Evolutionary conservation across 352 stramenopile genomes (phyloP), one percentile per base, ranked within the genome.

Genomic region (Phytophthora cajani): DNA sequence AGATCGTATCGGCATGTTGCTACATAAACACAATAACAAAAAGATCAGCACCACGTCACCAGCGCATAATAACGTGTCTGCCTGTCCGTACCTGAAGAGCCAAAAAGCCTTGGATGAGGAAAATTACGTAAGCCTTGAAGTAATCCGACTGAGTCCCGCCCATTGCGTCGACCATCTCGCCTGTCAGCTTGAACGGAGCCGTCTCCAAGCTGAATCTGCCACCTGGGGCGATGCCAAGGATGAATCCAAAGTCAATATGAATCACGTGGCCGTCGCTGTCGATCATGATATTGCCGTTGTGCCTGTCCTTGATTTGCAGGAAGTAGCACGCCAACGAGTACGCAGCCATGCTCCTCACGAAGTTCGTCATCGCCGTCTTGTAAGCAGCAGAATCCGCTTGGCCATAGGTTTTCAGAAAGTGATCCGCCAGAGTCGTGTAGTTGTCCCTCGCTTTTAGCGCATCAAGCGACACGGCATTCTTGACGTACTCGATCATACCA

Each of bases 201-300:
- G 93, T 93, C 79, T 99, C 98, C 33, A 99, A 89, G 55, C 88
- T 98, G 71, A 99, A 99, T 55, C 85, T 74, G 7, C 86, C 86
- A 40, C 88, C 98, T 16, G 98, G 97, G 14, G 95, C 97, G 80
- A 98, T 99, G 46, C 97, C 97, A 21, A 99, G 92, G 42, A 99
- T 97, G 79, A 99, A 99, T 16, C 98, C 98, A 77, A 99, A 99
- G 82, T 99, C 98, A 70, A 99, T 99, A 82, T 99, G 97, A 53
- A 99, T 93, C 3, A 99, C 82, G 73, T 98, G 95, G 8, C 98
- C 97, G 51, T 97, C 84, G 50, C 87, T 98, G 79, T 99, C 97
- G 54, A 99, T 97, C 92, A 99, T 99, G 64, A 99, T 99, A 75
- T 99, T 99, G 32, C 97, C 98, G 73, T 99, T 99, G 90, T 99